These are phyloP conservation scores for Isochrysis galbana DNA, from an alignment of 78 protist species.

Conservation along the genomic window DNA sequence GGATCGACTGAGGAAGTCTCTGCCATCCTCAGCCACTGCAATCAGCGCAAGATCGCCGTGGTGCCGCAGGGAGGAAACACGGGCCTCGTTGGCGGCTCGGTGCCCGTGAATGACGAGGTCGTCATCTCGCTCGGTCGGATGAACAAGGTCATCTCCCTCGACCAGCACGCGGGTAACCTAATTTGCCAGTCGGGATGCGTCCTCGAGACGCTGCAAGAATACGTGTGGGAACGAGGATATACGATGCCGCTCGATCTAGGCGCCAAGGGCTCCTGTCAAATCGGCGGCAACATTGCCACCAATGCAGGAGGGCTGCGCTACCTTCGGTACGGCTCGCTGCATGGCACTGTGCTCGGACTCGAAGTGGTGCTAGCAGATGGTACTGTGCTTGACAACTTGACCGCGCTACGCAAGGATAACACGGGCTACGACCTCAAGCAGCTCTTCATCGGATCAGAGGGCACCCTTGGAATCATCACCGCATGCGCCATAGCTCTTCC, in stretches of 20 bases:
- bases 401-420: conserved; percentile 82
- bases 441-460: conserved; percentile 94
- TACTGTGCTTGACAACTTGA: conserved; percentile 61
- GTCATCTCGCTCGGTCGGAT: conserved; percentile 65
- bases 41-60: conserved; percentile 67
- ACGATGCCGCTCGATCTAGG: conserved; percentile 92
- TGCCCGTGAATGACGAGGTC: conserved; percentile 88
- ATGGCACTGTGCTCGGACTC: conserved; percentile 84
- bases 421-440: conserved; percentile 93
- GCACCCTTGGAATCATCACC: conserved; percentile 94
- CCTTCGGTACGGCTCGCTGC: conserved; percentile 88
- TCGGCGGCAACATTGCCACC: conserved; percentile 94
- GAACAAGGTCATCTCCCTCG: conserved; percentile 58
- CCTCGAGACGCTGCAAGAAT: conserved; percentile 64
- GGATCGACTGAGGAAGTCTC: conserved; percentile 56
- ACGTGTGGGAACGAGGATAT: conserved; percentile 60
- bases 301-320: conserved; percentile 95
- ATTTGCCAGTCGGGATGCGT: conserved; percentile 82
- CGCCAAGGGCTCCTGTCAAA: conserved; percentile 89
- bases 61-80: conserved; percentile 97
- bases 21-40: conserved; percentile 56
- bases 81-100: conserved; percentile 89
- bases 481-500: conserved; percentile 60
- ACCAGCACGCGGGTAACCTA: conserved; percentile 44
- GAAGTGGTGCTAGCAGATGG: conserved; percentile 84